Base-by-base conservation (phyloP, 2,329 filamentous ascomycete species). In the Pestalotiopsis sp. region DNA sequence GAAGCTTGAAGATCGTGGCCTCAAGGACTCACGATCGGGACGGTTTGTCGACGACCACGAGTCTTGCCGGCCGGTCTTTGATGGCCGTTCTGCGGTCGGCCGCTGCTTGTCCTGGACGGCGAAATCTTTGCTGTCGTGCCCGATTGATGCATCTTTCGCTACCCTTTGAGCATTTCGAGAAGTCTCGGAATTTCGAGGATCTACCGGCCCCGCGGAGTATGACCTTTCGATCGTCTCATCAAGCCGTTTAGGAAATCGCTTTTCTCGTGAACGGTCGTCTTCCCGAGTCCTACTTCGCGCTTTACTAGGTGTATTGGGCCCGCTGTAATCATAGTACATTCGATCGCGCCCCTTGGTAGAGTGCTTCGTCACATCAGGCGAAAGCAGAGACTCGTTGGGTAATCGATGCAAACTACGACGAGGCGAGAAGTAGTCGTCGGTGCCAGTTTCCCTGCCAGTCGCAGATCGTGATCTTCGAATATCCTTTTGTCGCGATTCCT, bases 341-440 rank as follows among this genome's bases (percentile, higher is more conserved):
- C 75, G 71, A 60, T 78, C 77, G 59, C 76, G 74, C 45, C 77
- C 76, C 64, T 73, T 74, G 20, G 75, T 77, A 27, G 74, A 69
- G 57, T 78, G 73, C 66, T 77, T 76, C 56, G 83, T 77, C 4
- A 81, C 74, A 70, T 87, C 85, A 31, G 85, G 85, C 7, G 86
- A 85, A 20, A 86, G 77, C 64, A 82, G 80, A 36, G 78, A 82
- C 38, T 83, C 83, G 31, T 75, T 77, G n/a, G 7, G 27, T 39
- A 70, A 57, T 13, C 60, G 61, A 17, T 74, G 73, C 38, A 75
- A 73, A 66, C 73, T 73, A 41, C 70, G 69, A 12, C 74, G 74
- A 23, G 76, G 74, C 14, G 76, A 76, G 49, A 79, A 79, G 56
- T 79, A 79, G 71, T 81, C 80, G 61, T 82, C 81, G 69, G 49